These are phyloP conservation scores for Terana coerulea DNA, from an alignment of 768 basidiomycete species.

Conservation along the genomic window DNA sequence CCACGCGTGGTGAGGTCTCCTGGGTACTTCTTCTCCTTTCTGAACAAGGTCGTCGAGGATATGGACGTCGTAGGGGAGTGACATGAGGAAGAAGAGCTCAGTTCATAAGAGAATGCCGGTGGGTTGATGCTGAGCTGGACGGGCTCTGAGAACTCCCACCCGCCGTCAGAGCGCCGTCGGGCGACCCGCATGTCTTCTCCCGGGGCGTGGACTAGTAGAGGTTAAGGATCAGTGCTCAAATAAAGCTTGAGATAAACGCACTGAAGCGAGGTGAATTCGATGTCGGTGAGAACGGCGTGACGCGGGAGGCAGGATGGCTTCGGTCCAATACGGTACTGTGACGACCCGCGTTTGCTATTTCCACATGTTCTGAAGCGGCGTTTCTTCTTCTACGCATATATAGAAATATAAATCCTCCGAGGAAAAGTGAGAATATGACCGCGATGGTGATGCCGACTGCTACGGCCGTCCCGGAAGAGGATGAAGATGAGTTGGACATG, in stretches of 20 bases:
- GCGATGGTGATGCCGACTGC: conserved; percentile 14
- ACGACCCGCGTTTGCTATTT: background rate
- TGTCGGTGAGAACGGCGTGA: conserved; percentile 17
- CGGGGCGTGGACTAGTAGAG: conserved; percentile 41
- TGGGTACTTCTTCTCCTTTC: conserved; percentile 9
- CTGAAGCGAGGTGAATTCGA: conserved; percentile 12
- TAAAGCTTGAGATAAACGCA: conserved; percentile 5
- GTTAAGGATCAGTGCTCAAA: background rate
- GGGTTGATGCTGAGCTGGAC: conserved; percentile 13
- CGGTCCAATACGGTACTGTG: conserved; percentile 13
- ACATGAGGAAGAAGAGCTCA: background rate
- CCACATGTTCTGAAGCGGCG: background rate
- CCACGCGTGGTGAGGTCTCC: conserved; percentile 8
- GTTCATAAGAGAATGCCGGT: background rate
- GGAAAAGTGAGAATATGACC: conserved; percentile 10
- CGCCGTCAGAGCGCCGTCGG: conserved; percentile 46
- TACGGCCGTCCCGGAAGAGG: conserved; percentile 11
- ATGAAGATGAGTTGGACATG: conserved; percentile 7
- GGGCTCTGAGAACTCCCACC: conserved; percentile 47
- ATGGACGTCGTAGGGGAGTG: conserved; percentile 5
- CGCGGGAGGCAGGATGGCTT: conserved; percentile 16
- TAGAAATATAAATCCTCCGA: conserved; percentile 5
- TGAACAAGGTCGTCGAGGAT: background rate
- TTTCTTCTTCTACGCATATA: conserved; percentile 12
- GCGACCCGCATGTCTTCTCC: conserved; percentile 59